Evolutionary conservation across 2,329 filamentous ascomycete species (phyloP).

Genomic region (Myriosclerotinia curreyana): DNA sequence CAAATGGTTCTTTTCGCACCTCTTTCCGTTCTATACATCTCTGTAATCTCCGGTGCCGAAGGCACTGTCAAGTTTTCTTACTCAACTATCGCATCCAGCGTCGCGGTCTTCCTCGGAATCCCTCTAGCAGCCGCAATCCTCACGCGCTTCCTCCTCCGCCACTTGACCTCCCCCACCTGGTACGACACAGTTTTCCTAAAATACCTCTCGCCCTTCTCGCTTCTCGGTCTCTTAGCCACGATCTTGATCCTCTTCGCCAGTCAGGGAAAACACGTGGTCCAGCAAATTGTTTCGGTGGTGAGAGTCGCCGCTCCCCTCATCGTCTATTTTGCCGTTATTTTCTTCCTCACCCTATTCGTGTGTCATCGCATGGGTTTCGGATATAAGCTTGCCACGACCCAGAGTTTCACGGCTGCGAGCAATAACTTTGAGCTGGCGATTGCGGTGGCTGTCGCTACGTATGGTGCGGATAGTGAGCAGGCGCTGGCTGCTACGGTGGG

Average conservation of each 20-base stretch:
- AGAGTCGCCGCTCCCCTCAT: conserved; percentile 77
- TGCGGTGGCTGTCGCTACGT: conserved; percentile 79
- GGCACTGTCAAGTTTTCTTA: conserved; percentile 53
- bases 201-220: conserved; percentile 67
- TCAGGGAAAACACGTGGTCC: conserved; percentile 72
- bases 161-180: conserved; percentile 52
- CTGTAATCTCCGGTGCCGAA: conserved; percentile 57
- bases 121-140: conserved; percentile 77
- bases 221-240: conserved; percentile 82
- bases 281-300: conserved; percentile 79
- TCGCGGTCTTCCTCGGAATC: conserved; percentile 82
- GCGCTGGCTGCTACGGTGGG: conserved; percentile 81
- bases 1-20: conserved; percentile 74
- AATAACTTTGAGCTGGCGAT: conserved; percentile 95
- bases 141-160: conserved; percentile 63
- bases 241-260: conserved; percentile 83
- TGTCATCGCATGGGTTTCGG: conserved; percentile 67
- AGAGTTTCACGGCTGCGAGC: conserved; percentile 85
- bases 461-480: conserved; percentile 73
- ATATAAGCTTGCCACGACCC: conserved; percentile 68
- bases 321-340: conserved; percentile 76
- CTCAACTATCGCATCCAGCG: conserved; percentile 69
- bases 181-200: conserved; percentile 71
- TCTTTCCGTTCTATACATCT: conserved; percentile 62
- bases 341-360: conserved; percentile 63